Evolutionary conservation across 139 green algal genomes (phyloP).

Genomic region (Microglena sp.): DNA sequence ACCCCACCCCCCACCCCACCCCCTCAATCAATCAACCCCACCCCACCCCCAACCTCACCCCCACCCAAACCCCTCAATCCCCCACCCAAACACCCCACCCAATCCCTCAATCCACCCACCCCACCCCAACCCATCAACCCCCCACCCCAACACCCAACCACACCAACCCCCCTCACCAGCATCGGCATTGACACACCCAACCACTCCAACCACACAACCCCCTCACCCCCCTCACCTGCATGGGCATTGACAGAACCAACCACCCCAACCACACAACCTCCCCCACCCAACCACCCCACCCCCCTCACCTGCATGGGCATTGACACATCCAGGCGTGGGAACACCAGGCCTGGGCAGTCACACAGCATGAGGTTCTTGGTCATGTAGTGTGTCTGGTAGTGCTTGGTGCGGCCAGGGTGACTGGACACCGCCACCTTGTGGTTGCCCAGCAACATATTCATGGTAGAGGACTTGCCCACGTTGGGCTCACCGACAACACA

Average conservation of each 20-base stretch:
- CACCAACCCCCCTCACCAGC: not conserved
- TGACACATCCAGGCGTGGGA: slow-evolving; percentile 44
- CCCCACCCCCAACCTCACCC: not conserved
- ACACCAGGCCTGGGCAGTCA: slow-evolving; percentile 63
- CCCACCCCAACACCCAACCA: not conserved
- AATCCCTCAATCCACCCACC: not conserved
- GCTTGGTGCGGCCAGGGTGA: slow-evolving; percentile 53
- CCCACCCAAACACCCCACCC: not conserved
- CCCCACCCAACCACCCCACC: not conserved
- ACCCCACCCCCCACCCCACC: not conserved
- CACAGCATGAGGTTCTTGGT: slow-evolving; percentile 41
- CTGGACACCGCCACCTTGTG: slow-evolving; percentile 36
- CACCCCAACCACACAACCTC: not conserved
- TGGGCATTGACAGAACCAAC: slow-evolving; percentile 15
- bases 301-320: slow-evolving; percentile 44
- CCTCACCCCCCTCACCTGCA: slow-evolving; percentile 32
- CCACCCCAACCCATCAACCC: not conserved
- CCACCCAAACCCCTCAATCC: not conserved
- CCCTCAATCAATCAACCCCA: not conserved
- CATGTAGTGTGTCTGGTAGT: slow-evolving; percentile 61
- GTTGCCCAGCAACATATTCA: slow-evolving; percentile 52
- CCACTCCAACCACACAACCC: not conserved
- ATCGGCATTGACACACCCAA: not conserved
- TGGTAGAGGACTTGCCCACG: slow-evolving; percentile 44
- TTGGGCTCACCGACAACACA: slow-evolving; percentile 52